Percentiles rank a stretch among this genome's conserved stretches.
Conservation (phyloP, 1,284 basidiomycete species). For the Sporisorium scitamineum region DNA sequence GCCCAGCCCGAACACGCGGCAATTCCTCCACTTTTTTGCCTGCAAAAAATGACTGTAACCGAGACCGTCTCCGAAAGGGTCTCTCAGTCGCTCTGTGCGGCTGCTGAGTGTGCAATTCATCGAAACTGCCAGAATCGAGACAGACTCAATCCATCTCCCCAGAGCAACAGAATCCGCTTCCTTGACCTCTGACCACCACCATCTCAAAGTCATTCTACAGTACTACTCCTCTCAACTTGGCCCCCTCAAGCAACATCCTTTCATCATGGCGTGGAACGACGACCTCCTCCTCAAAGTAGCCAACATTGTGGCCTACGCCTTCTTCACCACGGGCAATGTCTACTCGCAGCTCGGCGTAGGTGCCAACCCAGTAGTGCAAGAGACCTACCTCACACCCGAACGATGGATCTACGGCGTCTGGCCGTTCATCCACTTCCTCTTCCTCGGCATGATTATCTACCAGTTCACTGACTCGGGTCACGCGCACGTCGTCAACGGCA, state of each 20-base stretch:
- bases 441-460: slow-evolving; percentile 75
- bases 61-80: slow-evolving; percentile 1
- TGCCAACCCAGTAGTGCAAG: slow-evolving; percentile 58
- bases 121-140: slow-evolving; percentile 10
- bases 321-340: slow-evolving; percentile 88
- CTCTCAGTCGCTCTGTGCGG: neutral
- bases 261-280: slow-evolving; percentile 55
- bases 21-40: slow-evolving; percentile 6
- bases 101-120: neutral
- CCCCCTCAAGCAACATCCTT: neutral
- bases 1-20: no score
- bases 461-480: slow-evolving; percentile 76
- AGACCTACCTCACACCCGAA: slow-evolving; percentile 90
- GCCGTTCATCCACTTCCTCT: slow-evolving; percentile 85
- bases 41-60: slow-evolving; percentile 8
- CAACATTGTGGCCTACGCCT: slow-evolving; percentile 82
- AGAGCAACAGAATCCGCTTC: neutral
- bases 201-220: neutral
- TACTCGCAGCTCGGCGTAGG: slow-evolving; percentile 77
- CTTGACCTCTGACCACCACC: neutral
- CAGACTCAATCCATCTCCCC: neutral
- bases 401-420: slow-evolving; percentile 84
- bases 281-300: slow-evolving; percentile 73
- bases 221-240: neutral
- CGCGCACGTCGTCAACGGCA: slow-evolving; percentile 82